These are phyloP conservation scores for Panicum virgatum DNA, from an alignment of 202 grass and related monocot genomes.

Conservation along the genomic window DNA sequence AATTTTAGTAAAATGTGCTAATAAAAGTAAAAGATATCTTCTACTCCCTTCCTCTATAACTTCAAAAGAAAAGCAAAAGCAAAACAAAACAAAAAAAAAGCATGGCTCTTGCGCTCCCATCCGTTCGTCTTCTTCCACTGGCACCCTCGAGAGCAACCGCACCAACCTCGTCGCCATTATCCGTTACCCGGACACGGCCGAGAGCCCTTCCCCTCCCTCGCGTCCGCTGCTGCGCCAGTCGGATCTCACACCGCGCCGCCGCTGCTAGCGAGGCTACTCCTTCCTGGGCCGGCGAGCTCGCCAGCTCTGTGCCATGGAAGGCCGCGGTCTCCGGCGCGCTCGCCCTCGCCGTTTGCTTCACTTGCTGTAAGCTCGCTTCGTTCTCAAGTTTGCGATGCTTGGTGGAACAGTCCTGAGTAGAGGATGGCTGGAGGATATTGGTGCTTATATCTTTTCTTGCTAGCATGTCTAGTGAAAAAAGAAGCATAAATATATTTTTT, in stretches of 20 bases:
- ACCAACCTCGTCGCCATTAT: slow-evolving; percentile 12
- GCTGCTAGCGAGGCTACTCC: neutral
- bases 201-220: neutral
- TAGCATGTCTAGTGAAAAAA: neutral
- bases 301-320: slow-evolving; percentile 31
- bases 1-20: neutral
- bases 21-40: neutral
- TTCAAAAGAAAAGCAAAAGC: neutral
- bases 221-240: slow-evolving; percentile 17
- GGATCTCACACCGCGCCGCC: neutral
- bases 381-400: neutral
- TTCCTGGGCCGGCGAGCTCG: neutral
- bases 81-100: neutral
- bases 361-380: slow-evolving; percentile 31
- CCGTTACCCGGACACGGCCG: neutral
- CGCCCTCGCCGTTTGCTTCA: slow-evolving; percentile 35
- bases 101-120: slow-evolving; percentile 22
- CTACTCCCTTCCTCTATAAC: neutral
- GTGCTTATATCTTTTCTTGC: neutral
- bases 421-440: neutral
- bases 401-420: neutral
- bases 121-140: neutral
- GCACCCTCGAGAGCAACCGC: neutral
- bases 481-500: neutral
- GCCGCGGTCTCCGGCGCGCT: slow-evolving; percentile 24